Evolutionary conservation across 345 rosid genomes (phyloP).

Genomic region (Leavenworthia alabamica): DNA sequence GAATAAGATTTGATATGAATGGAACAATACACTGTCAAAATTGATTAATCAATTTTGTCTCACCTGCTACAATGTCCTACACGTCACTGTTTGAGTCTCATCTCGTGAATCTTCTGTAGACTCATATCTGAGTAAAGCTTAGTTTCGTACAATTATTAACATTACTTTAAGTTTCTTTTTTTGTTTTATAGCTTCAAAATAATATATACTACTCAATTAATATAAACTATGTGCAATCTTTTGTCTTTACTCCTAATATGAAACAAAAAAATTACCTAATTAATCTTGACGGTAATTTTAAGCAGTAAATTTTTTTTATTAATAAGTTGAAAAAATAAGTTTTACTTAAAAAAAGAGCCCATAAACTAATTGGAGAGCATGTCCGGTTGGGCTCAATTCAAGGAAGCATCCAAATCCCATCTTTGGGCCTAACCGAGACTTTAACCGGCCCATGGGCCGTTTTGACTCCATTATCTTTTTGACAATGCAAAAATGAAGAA

Average conservation of each 20-base stretch:
- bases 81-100: conserved; percentile 25
- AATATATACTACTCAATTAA: background rate
- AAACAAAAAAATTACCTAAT: background rate
- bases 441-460: background rate
- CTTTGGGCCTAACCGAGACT: background rate
- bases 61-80: conserved; percentile 24
- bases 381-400: too few relatives aligned
- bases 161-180: background rate
- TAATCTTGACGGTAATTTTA: background rate
- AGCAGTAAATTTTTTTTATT: background rate
- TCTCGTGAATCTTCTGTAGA: conserved; percentile 29
- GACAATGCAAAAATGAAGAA: background rate
- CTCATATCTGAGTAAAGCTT: conserved; percentile 19
- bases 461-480: too few relatives aligned
- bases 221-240: background rate
- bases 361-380: conserved; percentile 20
- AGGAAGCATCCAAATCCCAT: too few relatives aligned
- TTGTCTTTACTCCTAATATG: background rate
- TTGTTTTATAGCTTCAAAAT: conserved; percentile 13
- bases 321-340: background rate
- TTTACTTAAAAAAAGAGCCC: too few relatives aligned
- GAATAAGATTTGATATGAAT: conserved; percentile 17
- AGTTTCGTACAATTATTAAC: conserved; percentile 23
- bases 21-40: conserved; percentile 24
- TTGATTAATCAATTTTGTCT: conserved; percentile 32